Percentiles rank a stretch among this genome's conserved stretches.
These are phyloP conservation scores for Vaccinium macrocarpon DNA, from an alignment of 148 eudicot genomes.

Conservation along the genomic window DNA sequence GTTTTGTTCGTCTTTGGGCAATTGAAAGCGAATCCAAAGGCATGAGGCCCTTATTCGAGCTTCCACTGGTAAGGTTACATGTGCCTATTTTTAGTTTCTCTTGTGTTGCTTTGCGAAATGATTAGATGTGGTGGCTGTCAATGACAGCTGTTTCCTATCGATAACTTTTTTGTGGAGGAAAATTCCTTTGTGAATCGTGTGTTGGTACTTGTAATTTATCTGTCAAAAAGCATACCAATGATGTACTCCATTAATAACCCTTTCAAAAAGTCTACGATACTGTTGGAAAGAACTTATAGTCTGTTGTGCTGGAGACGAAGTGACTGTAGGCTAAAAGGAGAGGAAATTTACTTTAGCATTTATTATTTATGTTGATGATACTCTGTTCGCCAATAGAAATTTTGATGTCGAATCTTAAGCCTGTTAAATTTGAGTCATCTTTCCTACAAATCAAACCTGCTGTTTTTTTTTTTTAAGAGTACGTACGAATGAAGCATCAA, in stretches of 20 bases:
- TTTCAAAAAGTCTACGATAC: background rate
- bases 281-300: background rate
- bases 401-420: background rate
- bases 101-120: background rate
- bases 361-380: background rate
- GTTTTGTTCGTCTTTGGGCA: slow-evolving; percentile 74
- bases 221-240: background rate
- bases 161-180: background rate
- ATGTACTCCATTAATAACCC: background rate
- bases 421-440: background rate
- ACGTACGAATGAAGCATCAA: background rate
- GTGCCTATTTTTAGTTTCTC: background rate
- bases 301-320: background rate
- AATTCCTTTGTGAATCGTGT: background rate
- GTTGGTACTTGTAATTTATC: background rate
- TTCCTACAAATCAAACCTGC: background rate
- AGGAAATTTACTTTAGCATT: background rate
- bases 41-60: slow-evolving; percentile 69
- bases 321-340: background rate
- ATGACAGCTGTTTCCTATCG: background rate
- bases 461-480: background rate
- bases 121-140: background rate
- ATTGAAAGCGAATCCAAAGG: slow-evolving; percentile 77
- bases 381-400: background rate
- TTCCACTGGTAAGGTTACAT: slow-evolving; percentile 64